Evolutionary conservation across 805 yeast species (phyloP).

Genomic region (Clavispora carvajalis): DNA sequence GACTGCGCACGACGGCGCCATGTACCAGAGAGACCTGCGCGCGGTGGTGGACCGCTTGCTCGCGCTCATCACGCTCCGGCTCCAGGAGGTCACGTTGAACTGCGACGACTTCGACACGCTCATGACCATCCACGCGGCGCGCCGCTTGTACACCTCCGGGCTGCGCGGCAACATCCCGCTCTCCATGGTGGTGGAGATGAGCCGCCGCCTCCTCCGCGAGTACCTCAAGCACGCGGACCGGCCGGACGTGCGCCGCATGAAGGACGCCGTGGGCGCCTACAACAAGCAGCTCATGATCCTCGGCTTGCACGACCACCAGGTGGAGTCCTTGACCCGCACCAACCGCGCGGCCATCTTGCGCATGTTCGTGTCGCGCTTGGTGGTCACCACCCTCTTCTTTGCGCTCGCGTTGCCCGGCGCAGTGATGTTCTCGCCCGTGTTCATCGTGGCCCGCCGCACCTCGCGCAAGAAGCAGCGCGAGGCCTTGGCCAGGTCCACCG

Average conservation of each 20-base stretch:
- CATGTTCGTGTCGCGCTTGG: slow-evolving; percentile 22
- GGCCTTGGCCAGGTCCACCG: slow-evolving; percentile 35
- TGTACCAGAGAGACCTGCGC: slow-evolving; percentile 24
- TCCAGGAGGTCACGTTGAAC: slow-evolving; percentile 37
- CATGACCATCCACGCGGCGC: slow-evolving; percentile 39
- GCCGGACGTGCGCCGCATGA: slow-evolving; percentile 30
- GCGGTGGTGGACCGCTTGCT: slow-evolving; percentile 24
- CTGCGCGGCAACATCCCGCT: slow-evolving; percentile 32
- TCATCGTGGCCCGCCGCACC: slow-evolving; percentile 28
- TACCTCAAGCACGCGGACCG: slow-evolving; percentile 29
- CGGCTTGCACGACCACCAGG: slow-evolving; percentile 40
- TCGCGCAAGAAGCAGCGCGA: slow-evolving; percentile 32
- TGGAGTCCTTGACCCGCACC: slow-evolving; percentile 22
- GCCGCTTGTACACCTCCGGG: slow-evolving; percentile 34
- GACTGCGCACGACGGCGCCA: slow-evolving; percentile 22
- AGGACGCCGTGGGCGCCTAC: slow-evolving; percentile 27
- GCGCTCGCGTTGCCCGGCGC: slow-evolving; percentile 35
- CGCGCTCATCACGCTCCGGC: slow-evolving; percentile 25
- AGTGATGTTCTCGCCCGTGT: slow-evolving; percentile 36
- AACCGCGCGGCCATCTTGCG: slow-evolving; percentile 19
- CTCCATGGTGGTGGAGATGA: slow-evolving; percentile 39
- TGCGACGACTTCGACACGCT: slow-evolving; percentile 39
- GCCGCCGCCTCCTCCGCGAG: slow-evolving; percentile 33
- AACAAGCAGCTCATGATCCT: slow-evolving; percentile 25
- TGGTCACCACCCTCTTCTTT: slow-evolving; percentile 24